Evolutionary conservation across 2,329 filamentous ascomycete genomes (phyloP).

Genomic region (Ascomycota sp.): DNA sequence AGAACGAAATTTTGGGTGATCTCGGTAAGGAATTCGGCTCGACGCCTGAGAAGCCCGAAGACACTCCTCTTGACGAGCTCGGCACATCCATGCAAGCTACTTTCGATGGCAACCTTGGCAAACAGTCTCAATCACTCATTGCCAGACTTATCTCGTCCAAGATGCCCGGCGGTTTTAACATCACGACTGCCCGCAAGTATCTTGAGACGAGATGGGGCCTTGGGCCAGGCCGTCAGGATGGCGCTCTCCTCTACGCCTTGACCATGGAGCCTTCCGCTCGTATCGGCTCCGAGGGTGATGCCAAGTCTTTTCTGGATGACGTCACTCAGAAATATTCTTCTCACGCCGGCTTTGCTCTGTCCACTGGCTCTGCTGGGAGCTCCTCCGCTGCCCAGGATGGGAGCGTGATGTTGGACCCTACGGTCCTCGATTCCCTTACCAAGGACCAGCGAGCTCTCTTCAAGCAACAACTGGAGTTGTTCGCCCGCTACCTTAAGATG

Average conservation of each 20-base stretch:
- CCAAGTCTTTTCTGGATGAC: conserved; percentile 77
- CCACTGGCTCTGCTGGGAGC: conserved; percentile 52
- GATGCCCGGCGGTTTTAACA: conserved; percentile 99
- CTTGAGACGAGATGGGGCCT: conserved; percentile 86
- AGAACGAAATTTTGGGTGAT: conserved; percentile 96
- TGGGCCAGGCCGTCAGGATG: conserved; percentile 68
- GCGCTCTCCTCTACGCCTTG: conserved; percentile 65
- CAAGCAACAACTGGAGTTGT: conserved; percentile 92
- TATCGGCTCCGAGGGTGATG: conserved; percentile 72
- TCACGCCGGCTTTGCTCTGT: conserved; percentile 61
- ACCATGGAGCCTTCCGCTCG: conserved; percentile 83
- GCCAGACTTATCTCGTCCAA: conserved; percentile 92
- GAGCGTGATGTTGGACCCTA: conserved; percentile 99
- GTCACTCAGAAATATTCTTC: conserved; percentile 75
- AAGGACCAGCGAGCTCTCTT: conserved; percentile 90
- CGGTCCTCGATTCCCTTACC: conserved; percentile 84
- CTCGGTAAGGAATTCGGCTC: conserved; percentile 96
- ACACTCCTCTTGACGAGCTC: conserved; percentile 85
- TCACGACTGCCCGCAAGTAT: conserved; percentile 86
- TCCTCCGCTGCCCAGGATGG: conserved; percentile 45
- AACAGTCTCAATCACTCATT: conserved; percentile 82
- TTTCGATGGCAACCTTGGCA: conserved; percentile 96
- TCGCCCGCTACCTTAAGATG: conserved; percentile 89
- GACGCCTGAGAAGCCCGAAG: conserved; percentile 94
- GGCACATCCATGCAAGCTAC: conserved; percentile 89